Evolutionary conservation across 257 asterid species (phyloP).

Genomic region (Fraxinus anomala): DNA sequence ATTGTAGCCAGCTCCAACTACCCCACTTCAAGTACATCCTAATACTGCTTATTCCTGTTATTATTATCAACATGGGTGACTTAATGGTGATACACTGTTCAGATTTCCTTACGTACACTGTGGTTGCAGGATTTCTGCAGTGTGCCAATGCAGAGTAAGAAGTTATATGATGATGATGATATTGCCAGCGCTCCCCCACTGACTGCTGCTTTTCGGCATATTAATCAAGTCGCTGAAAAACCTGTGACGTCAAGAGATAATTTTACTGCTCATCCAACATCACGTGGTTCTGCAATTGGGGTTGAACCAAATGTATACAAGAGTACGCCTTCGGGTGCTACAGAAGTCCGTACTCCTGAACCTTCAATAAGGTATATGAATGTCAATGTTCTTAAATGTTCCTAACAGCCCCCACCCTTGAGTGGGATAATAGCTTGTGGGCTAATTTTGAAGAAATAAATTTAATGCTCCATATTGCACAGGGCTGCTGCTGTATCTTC

Average conservation of each 20-base stretch:
- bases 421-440: background rate
- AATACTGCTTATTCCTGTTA: background rate
- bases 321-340: constrained; percentile 27
- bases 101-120: constrained; percentile 19
- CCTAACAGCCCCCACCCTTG: constrained; percentile 6
- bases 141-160: constrained; percentile 30
- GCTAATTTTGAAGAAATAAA: constrained; percentile 8
- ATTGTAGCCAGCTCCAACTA: background rate
- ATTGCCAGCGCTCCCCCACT: constrained; percentile 88
- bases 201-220: constrained; percentile 30
- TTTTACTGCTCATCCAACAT: constrained; percentile 30
- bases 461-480: constrained; percentile 28
- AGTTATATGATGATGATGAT: constrained; percentile 41
- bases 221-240: constrained; percentile 45
- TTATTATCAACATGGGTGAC: background rate
- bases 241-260: constrained; percentile 33
- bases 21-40: constrained; percentile 2
- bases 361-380: constrained; percentile 51
- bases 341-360: constrained; percentile 39
- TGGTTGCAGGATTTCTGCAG: constrained; percentile 35
- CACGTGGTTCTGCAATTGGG: constrained; percentile 40
- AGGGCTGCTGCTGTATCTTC: constrained; percentile 69
- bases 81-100: constrained; percentile 6
- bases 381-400: constrained; percentile 15
- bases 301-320: constrained; percentile 33